Evolutionary conservation across 352 stramenopile species (phyloP), one percentile per base, ranked within the genome.

Genomic region (Thraustochytrium sp.): DNA sequence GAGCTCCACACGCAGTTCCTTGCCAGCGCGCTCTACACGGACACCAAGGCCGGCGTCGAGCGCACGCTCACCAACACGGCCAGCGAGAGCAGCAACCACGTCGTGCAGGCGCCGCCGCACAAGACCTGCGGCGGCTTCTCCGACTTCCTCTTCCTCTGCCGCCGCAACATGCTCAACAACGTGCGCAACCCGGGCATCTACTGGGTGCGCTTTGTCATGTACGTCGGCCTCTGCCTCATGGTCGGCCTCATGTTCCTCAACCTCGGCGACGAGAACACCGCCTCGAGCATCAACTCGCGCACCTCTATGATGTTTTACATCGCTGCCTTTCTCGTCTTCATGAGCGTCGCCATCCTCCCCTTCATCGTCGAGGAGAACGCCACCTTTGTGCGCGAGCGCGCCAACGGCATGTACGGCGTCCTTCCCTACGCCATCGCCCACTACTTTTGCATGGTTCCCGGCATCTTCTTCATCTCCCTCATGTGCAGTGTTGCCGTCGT

Each of bases 271-370:
- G 68, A 86, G 36, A 59, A 85, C 34, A 68, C 82, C 8, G 76
- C 73, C 46, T 37, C 65, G 16, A 61, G 48, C 46, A 89, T 82
- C 73, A 85, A 53, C 76, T 80, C 63, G 8, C 82, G 88, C 13
- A 88, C 91, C 13, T 88, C 91, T 16, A 40, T 95, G 64, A 77
- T 96, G 5, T 96, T 94, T 82, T 96, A 93, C 88, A 88, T 93
- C 38, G 89, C 92, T 36, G 90, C 91, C 11, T 95, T 96, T 84
- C 88, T 95, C 48, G 89, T 94, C 53, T 95, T 94, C 85, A 95
- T 96, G 92, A 92, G 88, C 64, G 89, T 95, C 46, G 91, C 92
- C 2, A 90, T 93, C 2, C 85, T 96, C 23, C 92, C 92, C 2
- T 94, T 94, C 85, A 92, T 94, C 56, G 92, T 96, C 53, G 88